Conservation (phyloP, 129 eudicot species). For the Lactuca sativa region DNA sequence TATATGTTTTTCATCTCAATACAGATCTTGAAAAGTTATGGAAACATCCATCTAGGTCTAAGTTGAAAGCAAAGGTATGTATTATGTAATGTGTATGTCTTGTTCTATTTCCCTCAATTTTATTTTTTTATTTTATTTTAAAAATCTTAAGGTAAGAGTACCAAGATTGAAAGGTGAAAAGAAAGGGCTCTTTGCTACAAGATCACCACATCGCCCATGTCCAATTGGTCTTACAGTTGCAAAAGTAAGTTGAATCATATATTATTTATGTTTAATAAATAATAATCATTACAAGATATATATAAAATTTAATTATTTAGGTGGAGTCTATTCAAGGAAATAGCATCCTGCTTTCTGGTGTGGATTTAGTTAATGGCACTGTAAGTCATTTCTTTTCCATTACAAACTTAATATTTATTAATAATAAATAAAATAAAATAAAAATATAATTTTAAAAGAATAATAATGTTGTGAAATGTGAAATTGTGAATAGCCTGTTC, state of each 20-base stretch:
- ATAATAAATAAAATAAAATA: too few relatives aligned
- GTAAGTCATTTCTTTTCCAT: constrained; percentile 43
- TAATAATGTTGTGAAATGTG: neutral
- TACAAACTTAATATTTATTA: neutral
- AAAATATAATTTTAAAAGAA: neutral
- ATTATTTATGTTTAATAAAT: neutral
- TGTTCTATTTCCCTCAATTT: neutral
- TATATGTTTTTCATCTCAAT: constrained; percentile 90
- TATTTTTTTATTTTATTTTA: neutral
- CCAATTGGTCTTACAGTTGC: constrained; percentile 98
- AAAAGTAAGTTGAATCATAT: constrained; percentile 42
- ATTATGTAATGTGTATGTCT: neutral
- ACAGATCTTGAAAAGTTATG: constrained; percentile 92
- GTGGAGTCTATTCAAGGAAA: constrained; percentile 72
- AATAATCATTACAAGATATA: neutral
- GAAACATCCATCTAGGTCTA: constrained; percentile 82
- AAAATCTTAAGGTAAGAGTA: constrained; percentile 69
- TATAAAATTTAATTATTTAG: constrained; percentile 23
- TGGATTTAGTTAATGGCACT: constrained; percentile 95
- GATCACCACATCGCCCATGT: constrained; percentile 98
- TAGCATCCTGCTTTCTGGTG: constrained; percentile 81
- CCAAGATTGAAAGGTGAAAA: constrained; percentile 87
- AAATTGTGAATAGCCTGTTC: constrained; percentile 64
- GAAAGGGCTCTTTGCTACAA: constrained; percentile 91
- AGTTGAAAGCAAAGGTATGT: constrained; percentile 86